These are phyloP conservation scores for Sporobolus alterniflorus DNA, from an alignment of 202 grass and related monocot species.

Conservation along the genomic window DNA sequence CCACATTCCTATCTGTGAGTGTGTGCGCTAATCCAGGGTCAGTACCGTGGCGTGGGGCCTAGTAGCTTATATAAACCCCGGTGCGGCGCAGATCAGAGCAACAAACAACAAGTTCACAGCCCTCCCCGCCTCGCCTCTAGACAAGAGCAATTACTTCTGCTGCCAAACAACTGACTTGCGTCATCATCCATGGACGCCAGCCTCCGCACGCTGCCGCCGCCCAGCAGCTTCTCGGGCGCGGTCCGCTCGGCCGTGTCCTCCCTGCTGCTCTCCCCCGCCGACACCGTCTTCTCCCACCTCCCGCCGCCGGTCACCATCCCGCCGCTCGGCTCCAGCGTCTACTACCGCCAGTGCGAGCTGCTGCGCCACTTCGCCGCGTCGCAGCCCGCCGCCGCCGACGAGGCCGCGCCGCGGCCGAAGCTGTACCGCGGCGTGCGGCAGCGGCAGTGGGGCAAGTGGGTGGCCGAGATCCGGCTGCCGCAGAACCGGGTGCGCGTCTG, in stretches of 20 bases:
- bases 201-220: slow-evolving; percentile 40
- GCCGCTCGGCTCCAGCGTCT: slow-evolving; percentile 82
- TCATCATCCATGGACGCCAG: slow-evolving; percentile 52
- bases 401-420: slow-evolving; percentile 41
- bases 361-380: slow-evolving; percentile 45
- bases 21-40: neutral
- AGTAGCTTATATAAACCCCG: slow-evolving; percentile 40
- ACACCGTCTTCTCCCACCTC: slow-evolving; percentile 80
- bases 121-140: slow-evolving; percentile 37
- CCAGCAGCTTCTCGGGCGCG: slow-evolving; percentile 48
- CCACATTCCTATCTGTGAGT: too few relatives aligned
- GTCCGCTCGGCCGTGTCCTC: slow-evolving; percentile 74
- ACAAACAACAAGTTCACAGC: neutral
- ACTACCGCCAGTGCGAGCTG: slow-evolving; percentile 85
- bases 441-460: slow-evolving; percentile 98
- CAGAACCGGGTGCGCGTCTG: slow-evolving; percentile 96
- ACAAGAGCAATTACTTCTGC: neutral
- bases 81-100: neutral
- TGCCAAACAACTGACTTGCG: neutral
- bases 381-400: neutral
- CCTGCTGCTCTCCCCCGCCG: slow-evolving; percentile 58
- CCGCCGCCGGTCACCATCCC: slow-evolving; percentile 45
- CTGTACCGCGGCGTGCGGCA: slow-evolving; percentile 91
- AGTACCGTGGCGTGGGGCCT: neutral
- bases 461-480: slow-evolving; percentile 95